phyloP scores from a whole-genome alignment of 495 filamentous ascomycete species.

The Tuber borchii region DNA sequence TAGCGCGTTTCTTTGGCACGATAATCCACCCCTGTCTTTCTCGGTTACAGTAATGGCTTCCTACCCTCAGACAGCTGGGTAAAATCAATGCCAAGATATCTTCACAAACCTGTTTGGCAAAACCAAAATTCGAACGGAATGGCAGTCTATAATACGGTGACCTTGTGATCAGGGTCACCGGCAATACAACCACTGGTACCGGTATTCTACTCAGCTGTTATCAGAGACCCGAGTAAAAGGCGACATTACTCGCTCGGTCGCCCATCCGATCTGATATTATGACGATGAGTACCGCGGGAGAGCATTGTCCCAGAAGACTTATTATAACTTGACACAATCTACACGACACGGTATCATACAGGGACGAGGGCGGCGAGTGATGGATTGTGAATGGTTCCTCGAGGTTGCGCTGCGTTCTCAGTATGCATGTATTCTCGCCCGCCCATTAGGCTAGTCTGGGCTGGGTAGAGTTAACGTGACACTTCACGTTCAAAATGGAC shows the following conservation, averaged over 20 bases:
- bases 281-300: not conserved
- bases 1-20: not conserved
- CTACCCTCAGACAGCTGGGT: not conserved
- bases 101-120: not conserved
- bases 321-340: not conserved
- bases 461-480: not conserved
- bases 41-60: not conserved
- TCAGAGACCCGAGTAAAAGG: not conserved
- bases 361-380: not conserved
- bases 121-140: not conserved
- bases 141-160: too few species aligned
- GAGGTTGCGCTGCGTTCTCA: not conserved
- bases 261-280: not conserved
- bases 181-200: not conserved
- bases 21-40: not conserved
- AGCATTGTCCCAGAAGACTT: not conserved
- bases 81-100: not conserved
- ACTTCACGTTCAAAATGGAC: not conserved
- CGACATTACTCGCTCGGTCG: not conserved
- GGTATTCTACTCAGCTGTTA: not conserved
- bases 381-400: not conserved
- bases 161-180: not conserved
- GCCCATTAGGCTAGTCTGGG: not conserved
- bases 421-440: not conserved
- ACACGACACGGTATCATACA: not conserved